phyloP scores from a whole-genome alignment of 2,329 filamentous ascomycete species.

The Epichloe gansuensis region DNA sequence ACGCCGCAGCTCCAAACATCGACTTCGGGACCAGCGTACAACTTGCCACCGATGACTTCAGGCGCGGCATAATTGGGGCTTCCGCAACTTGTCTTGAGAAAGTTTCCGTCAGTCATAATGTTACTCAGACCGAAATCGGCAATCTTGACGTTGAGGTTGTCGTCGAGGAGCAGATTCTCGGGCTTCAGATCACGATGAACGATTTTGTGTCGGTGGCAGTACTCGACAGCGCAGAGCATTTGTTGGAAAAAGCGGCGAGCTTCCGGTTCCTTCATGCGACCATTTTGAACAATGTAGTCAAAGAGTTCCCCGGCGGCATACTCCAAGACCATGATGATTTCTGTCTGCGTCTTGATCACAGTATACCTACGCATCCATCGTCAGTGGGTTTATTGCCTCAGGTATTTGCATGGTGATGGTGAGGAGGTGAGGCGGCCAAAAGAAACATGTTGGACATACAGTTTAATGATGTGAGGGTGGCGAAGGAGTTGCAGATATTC shows the following conservation, averaged over 20 bases:
- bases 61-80: constrained; percentile 97
- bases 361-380: constrained; percentile 52
- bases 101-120: constrained; percentile 99
- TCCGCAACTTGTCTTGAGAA: constrained; percentile 95
- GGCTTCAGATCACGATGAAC: constrained; percentile 96
- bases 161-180: constrained; percentile 89
- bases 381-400: neutral
- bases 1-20: constrained; percentile 97
- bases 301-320: constrained; percentile 95
- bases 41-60: constrained; percentile 93
- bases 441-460: constrained; percentile 43
- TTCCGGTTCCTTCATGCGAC: constrained; percentile 79
- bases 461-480: constrained; percentile 97
- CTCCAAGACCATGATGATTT: constrained; percentile 99
- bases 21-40: constrained; percentile 94
- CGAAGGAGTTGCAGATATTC: constrained; percentile 92
- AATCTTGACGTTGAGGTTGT: constrained; percentile 96
- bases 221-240: constrained; percentile 96
- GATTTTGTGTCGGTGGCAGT: constrained; percentile 97
- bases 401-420: neutral
- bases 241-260: constrained; percentile 99
- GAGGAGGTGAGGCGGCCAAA: neutral
- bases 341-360: constrained; percentile 84
- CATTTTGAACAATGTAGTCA: constrained; percentile 93
- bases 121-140: constrained; percentile 98